Conservation (phyloP, 768 basidiomycete genomes). For the Tulasnella sp. region DNA sequence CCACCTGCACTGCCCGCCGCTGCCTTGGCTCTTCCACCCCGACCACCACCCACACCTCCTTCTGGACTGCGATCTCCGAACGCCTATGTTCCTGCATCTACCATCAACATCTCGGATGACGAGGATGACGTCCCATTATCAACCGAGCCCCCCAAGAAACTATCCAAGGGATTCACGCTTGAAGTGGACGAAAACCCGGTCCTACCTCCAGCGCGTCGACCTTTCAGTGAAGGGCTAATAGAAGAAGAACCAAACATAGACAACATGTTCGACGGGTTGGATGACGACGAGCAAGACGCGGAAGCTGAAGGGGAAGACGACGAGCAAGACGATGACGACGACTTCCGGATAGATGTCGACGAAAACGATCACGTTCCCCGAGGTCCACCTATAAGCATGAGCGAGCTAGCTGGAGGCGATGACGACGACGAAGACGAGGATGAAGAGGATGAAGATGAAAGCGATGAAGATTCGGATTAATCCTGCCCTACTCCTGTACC, state of each 20-base stretch:
- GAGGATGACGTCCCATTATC: slow-evolving; percentile 25
- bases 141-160: background rate
- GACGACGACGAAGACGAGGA: slow-evolving; percentile 4
- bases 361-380: slow-evolving; percentile 5
- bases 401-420: background rate
- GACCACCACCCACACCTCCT: slow-evolving; percentile 35
- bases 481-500: background rate
- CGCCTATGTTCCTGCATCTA: slow-evolving; percentile 3
- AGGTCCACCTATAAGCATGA: background rate
- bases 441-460: slow-evolving; percentile 28
- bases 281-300: slow-evolving; percentile 39
- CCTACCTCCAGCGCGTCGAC: background rate
- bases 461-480: slow-evolving; percentile 28
- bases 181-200: slow-evolving; percentile 22
- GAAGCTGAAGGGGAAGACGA: slow-evolving; percentile 35
- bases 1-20: slow-evolving; percentile 32
- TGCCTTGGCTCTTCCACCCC: slow-evolving; percentile 28
- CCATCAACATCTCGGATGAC: slow-evolving; percentile 8
- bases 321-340: slow-evolving; percentile 31
- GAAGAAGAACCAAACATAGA: slow-evolving; percentile 33
- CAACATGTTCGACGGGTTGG: slow-evolving; percentile 29
- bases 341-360: slow-evolving; percentile 44
- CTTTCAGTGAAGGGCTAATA: slow-evolving; percentile 13
- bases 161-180: slow-evolving; percentile 14
- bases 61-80: slow-evolving; percentile 35